Evolutionary conservation across 352 stramenopile genomes (phyloP).

Genomic region (Elongisporangium prolatum): DNA sequence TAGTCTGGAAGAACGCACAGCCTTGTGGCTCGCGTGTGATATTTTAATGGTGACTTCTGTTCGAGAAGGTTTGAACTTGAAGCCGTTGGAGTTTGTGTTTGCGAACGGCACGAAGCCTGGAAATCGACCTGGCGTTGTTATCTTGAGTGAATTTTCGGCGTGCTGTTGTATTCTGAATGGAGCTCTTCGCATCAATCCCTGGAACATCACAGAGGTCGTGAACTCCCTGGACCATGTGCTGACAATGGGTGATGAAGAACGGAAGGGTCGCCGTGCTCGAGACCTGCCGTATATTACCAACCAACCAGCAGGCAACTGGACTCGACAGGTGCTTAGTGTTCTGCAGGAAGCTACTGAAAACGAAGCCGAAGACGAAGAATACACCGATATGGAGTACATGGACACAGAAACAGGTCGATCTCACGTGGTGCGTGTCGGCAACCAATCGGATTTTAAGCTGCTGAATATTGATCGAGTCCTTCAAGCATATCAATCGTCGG

Average conservation of each 20-base stretch:
- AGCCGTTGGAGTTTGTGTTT: constrained; percentile 95
- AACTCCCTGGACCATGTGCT: constrained; percentile 92
- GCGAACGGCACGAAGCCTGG: constrained; percentile 56
- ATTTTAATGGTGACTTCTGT: constrained; percentile 96
- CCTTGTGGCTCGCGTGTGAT: constrained; percentile 93
- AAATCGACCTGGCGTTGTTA: constrained; percentile 89
- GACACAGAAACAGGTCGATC: constrained; percentile 75
- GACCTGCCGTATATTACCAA: constrained; percentile 97
- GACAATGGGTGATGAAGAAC: constrained; percentile 90
- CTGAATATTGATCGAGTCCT: constrained; percentile 81
- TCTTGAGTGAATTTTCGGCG: constrained; percentile 96
- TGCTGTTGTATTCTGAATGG: constrained; percentile 96
- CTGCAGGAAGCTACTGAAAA: constrained; percentile 76
- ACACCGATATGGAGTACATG: constrained; percentile 88
- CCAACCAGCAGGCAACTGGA: constrained; percentile 93
- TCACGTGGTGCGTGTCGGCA: constrained; percentile 60
- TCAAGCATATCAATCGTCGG: constrained; percentile 80
- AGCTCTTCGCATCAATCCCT: constrained; percentile 96
- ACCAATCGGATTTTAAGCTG: constrained; percentile 76
- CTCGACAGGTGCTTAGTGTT: constrained; percentile 92
- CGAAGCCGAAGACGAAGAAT: constrained; percentile 64
- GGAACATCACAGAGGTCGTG: constrained; percentile 92
- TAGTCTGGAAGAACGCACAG: constrained; percentile 88
- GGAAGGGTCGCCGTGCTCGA: constrained; percentile 84
- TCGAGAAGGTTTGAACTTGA: constrained; percentile 97